Conservation (phyloP, 1,284 basidiomycete species). For the Paramarasmius palmivorus region DNA sequence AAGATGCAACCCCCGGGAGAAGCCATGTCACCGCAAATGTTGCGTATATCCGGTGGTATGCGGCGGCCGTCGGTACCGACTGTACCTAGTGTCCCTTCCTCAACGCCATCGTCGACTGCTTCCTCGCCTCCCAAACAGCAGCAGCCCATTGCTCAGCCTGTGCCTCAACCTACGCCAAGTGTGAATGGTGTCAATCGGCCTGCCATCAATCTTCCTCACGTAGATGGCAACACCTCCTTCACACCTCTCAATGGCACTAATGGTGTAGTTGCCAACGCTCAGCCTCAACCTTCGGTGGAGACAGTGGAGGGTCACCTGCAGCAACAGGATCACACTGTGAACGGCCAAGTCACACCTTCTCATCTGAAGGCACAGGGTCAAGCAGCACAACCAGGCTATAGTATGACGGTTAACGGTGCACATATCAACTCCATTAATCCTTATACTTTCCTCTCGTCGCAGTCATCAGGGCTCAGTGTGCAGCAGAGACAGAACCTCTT, state of each 20-base stretch:
- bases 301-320: neutral
- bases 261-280: slow-evolving; percentile 31
- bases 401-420: no score
- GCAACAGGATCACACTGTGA: neutral
- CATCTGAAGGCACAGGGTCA: slow-evolving; percentile 49
- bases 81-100: neutral
- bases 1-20: slow-evolving; percentile 1
- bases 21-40: neutral
- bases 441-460: slow-evolving; percentile 15
- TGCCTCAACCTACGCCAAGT: slow-evolving; percentile 33
- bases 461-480: slow-evolving; percentile 36
- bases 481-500: slow-evolving; percentile 62
- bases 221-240: slow-evolving; percentile 24
- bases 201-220: slow-evolving; percentile 45
- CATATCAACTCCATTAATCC: slow-evolving; percentile 49
- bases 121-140: slow-evolving; percentile 39
- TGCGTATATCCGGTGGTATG: neutral
- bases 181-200: slow-evolving; percentile 38
- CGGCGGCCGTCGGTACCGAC: slow-evolving; percentile 2
- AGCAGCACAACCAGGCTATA: slow-evolving; percentile 19
- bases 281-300: neutral
- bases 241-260: slow-evolving; percentile 25
- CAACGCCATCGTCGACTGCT: slow-evolving; percentile 15
- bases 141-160: slow-evolving; percentile 29
- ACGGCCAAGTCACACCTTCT: slow-evolving; percentile 16